Conservation (phyloP, 2,329 filamentous ascomycete genomes). For the Diplodia sapinea region DNA sequence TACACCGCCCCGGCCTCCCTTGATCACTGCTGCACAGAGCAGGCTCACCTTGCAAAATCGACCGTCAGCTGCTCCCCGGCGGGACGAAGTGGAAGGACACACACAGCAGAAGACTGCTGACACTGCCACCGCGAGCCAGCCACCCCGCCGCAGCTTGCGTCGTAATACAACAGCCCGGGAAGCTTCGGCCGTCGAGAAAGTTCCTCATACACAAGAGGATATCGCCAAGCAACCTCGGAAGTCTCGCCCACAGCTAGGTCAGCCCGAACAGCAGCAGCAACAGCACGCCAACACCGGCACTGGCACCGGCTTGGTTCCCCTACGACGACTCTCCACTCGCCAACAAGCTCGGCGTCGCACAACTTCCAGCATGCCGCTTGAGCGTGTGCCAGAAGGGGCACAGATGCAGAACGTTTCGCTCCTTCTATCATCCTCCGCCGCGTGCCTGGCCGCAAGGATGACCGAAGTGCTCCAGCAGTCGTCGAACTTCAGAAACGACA, state of each 20-base stretch:
- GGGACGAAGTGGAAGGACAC: background rate
- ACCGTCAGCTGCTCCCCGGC: background rate
- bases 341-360: constrained; percentile 35
- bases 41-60: constrained; percentile 2
- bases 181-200: background rate
- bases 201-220: background rate
- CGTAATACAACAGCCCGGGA: background rate
- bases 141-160: background rate
- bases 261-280: background rate
- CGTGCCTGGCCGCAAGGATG: background rate
- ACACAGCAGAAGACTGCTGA: background rate
- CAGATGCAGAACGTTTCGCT: constrained; percentile 38
- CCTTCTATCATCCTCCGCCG: background rate
- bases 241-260: background rate
- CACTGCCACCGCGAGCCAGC: background rate
- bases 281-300: background rate
- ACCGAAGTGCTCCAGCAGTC: background rate
- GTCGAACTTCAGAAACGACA: background rate
- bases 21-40: background rate
- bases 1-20: background rate
- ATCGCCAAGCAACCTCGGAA: background rate
- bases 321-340: constrained; percentile 32
- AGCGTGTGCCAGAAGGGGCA: constrained; percentile 43
- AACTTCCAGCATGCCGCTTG: constrained; percentile 48
- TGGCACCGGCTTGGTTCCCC: background rate